phyloP scores from a whole-genome alignment of 2,329 filamentous ascomycete genomes.

The Annulohypoxylon truncatum region DNA sequence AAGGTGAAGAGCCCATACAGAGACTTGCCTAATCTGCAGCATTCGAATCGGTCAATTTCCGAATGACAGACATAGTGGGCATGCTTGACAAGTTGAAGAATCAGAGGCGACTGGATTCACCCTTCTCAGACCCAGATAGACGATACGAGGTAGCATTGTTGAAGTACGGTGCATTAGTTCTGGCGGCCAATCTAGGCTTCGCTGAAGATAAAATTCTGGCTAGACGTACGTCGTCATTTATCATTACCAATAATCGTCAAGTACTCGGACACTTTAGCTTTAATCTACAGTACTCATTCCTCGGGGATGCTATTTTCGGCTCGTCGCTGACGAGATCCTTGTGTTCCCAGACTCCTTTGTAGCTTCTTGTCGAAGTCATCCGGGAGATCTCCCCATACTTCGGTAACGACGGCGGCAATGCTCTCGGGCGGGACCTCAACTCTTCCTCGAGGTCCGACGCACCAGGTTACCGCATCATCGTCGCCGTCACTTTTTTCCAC shows the following conservation, averaged over 20 bases:
- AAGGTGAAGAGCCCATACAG: slow-evolving; percentile 57
- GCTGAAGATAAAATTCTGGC: not conserved
- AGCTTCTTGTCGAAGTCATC: slow-evolving; percentile 70
- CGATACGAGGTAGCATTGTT: not conserved
- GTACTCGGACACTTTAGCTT: not conserved
- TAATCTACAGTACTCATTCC: slow-evolving; percentile 28
- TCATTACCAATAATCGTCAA: slow-evolving; percentile 14
- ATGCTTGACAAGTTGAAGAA: not conserved
- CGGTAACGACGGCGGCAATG: slow-evolving; percentile 75
- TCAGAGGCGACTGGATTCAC: not conserved
- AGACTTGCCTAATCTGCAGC: slow-evolving; percentile 15
- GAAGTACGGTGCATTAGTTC: not conserved
- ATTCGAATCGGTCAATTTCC: not conserved
- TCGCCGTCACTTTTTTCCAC: slow-evolving; percentile 74
- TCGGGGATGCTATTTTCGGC: slow-evolving; percentile 31
- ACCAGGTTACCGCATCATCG: slow-evolving; percentile 83
- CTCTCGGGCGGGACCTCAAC: slow-evolving; percentile 84
- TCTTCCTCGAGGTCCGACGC: slow-evolving; percentile 85
- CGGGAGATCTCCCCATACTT: slow-evolving; percentile 65
- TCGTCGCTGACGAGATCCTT: slow-evolving; percentile 41
- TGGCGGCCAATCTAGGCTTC: not conserved
- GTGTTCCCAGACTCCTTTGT: slow-evolving; percentile 69
- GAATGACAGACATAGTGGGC: not conserved
- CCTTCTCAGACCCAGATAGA: not conserved
- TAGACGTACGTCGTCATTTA: not conserved